Evolutionary conservation across 768 basidiomycete species (phyloP), one percentile per base, ranked within the genome.

Genomic region (Pisolithus microcarpus): DNA sequence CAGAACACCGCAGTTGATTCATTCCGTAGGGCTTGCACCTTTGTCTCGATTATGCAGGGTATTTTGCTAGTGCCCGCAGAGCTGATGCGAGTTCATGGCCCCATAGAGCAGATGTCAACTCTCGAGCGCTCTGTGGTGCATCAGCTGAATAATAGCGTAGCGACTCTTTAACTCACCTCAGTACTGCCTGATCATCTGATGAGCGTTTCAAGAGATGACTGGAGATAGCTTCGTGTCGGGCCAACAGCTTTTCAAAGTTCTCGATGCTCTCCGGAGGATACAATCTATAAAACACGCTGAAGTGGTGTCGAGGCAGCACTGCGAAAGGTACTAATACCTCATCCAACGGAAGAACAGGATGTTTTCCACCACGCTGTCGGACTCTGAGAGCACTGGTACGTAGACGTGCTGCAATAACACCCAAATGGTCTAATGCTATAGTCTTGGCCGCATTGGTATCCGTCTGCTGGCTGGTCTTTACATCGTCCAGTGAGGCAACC

Each of bases 361-460:
- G 64, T 49, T 66, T 74, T 49, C 52, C 63, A 68, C 74, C 38
- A n/a, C 56, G 53, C 53, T 63, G 56, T 18, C 60, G 54, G 45
- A 62, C 65, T 57, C 61, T 74, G 42, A 84, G 65, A 46, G 71
- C 69, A 36, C 79, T 84, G 0, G 78, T 70, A 30, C 87, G 78
- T 38, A 98, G 76, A 38, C 82, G 80, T 4, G 92, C 87, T 21
- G 88, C 93, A 48, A 99, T 90, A n/a, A 85, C 76, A 9, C 96
- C 96, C 0, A 99, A 73, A 67, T 98, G 91, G 62, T 99, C 96
- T 34, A 98, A 73, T 0, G 93, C 90, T 55, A 96, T 84, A 1
- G 82, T 83, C 65, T 93, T 95, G 0, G 86, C 83, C 0, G 91
- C 90, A 58, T 89, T 93, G 36, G 75, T 81, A 61, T 98, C 96